Evolutionary conservation across 2,329 filamentous ascomycete genomes (phyloP).

Genomic region (Fusarium pininemorale): DNA sequence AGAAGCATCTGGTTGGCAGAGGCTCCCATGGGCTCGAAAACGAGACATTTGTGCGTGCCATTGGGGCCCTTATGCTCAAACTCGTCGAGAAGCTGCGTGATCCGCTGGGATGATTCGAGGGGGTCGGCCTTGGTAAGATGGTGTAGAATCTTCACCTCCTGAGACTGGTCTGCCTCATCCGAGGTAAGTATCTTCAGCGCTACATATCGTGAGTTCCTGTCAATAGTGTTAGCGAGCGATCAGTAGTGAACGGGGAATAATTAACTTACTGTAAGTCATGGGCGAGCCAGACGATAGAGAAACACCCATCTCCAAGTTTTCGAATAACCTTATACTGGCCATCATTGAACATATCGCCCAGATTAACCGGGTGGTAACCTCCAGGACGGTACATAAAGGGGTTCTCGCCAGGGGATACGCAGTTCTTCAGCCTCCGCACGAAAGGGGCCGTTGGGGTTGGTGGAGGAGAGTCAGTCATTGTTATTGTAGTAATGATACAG

Average conservation of each 20-base stretch:
- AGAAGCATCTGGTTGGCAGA: conserved; percentile 16
- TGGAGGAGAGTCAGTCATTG: neutral
- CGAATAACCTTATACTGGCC: conserved; percentile 54
- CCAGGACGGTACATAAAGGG: no score
- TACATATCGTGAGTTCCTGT: neutral
- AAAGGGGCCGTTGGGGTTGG: neutral
- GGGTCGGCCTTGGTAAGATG: neutral
- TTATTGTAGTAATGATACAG: no score
- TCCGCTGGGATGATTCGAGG: conserved; percentile 6
- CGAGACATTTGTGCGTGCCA: conserved; percentile 44
- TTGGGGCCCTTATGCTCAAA: conserved; percentile 47
- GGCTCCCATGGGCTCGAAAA: conserved; percentile 47
- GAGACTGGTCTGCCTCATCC: neutral
- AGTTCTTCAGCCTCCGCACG: no score
- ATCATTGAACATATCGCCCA: conserved; percentile 52
- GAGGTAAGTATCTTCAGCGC: neutral
- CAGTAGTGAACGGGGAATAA: no score
- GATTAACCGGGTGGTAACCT: conserved; percentile 51
- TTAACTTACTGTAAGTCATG: conserved; percentile 39
- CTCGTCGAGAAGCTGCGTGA: conserved; percentile 42
- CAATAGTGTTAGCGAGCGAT: neutral
- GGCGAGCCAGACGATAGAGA: conserved; percentile 58
- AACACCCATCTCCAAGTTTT: conserved; percentile 57
- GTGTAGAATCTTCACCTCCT: conserved; percentile 28
- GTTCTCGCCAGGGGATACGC: no score